Percentiles rank a stretch among this genome's conserved stretches.
Conservation (phyloP, 2,329 filamentous ascomycete species). For the Aspergillus sp. region DNA sequence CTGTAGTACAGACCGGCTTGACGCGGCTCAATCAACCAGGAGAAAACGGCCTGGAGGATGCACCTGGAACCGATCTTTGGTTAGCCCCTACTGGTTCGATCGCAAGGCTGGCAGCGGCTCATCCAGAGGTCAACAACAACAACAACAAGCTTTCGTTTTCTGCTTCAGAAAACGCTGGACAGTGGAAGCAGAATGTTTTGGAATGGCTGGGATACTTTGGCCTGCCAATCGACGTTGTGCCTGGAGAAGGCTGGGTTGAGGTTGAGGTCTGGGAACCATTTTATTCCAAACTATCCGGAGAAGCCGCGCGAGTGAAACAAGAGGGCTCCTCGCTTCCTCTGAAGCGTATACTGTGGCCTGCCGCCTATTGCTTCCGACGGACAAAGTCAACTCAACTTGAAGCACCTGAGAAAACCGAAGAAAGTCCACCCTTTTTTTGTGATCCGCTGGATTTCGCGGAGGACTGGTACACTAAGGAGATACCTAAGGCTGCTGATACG, state of each 20-base stretch:
- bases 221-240: slow-evolving; percentile 27
- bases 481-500: slow-evolving; percentile 21
- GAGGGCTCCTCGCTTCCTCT: slow-evolving; percentile 32
- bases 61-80: slow-evolving; percentile 39
- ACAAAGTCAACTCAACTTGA: slow-evolving; percentile 20
- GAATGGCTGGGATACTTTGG: slow-evolving; percentile 41
- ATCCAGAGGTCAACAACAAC: slow-evolving; percentile 20
- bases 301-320: slow-evolving; percentile 28
- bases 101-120: slow-evolving; percentile 32
- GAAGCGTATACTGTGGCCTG: slow-evolving; percentile 47
- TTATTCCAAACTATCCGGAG: slow-evolving; percentile 37
- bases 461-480: slow-evolving; percentile 37
- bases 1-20: slow-evolving; percentile 37
- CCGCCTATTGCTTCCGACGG: slow-evolving; percentile 43
- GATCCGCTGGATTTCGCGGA: slow-evolving; percentile 46
- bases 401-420: slow-evolving; percentile 19
- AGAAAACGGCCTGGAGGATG: slow-evolving; percentile 17
- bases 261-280: slow-evolving; percentile 43
- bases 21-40: slow-evolving; percentile 28
- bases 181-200: slow-evolving; percentile 39
- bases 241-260: slow-evolving; percentile 41
- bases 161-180: slow-evolving; percentile 15
- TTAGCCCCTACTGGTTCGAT: slow-evolving; percentile 41
- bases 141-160: slow-evolving; percentile 22
- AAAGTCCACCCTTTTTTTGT: slow-evolving; percentile 18